These are phyloP conservation scores for Sequoia sempervirens DNA, from an alignment of 75 land plant species.

Conservation along the genomic window DNA sequence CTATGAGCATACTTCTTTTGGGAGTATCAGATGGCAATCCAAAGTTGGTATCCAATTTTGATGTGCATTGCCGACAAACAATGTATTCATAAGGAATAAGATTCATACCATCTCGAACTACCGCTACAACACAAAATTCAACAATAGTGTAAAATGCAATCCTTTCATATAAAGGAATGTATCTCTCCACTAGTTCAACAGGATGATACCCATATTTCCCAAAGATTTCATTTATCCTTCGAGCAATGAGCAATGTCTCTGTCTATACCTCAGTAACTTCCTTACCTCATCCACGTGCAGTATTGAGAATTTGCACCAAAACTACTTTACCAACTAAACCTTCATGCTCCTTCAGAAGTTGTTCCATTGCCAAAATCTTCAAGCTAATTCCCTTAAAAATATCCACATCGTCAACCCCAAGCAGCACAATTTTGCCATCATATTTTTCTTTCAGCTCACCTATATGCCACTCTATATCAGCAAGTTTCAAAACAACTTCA, in stretches of 20 bases:
- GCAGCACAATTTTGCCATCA: slow-evolving; percentile 40
- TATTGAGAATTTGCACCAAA: slow-evolving; percentile 40
- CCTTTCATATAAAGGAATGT: slow-evolving; percentile 53
- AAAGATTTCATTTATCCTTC: slow-evolving; percentile 53
- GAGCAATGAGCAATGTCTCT: slow-evolving; percentile 36
- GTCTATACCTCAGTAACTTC: slow-evolving; percentile 54
- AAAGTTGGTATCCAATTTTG: slow-evolving; percentile 28
- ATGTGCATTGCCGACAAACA: slow-evolving; percentile 62
- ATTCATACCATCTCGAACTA: slow-evolving; percentile 89
- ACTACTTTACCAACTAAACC: slow-evolving; percentile 56
- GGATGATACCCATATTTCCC: slow-evolving; percentile 58
- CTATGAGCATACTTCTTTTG: slow-evolving; percentile 66
- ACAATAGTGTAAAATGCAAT: slow-evolving; percentile 69
- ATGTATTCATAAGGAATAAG: slow-evolving; percentile 78
- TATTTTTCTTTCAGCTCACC: too few relatives aligned
- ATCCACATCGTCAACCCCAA: slow-evolving; percentile 86
- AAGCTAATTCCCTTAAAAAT: slow-evolving; percentile 74
- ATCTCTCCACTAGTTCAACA: slow-evolving; percentile 49
- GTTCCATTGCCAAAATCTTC: slow-evolving; percentile 74
- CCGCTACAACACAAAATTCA: slow-evolving; percentile 82
- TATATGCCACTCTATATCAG: too few relatives aligned
- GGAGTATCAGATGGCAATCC: slow-evolving; percentile 18
- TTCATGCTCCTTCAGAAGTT: slow-evolving; percentile 52
- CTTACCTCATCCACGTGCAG: slow-evolving; percentile 59
- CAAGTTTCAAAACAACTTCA: too few relatives aligned